phyloP scores from a whole-genome alignment of 495 filamentous ascomycete genomes.

The Talaromyces wortmannii region DNA sequence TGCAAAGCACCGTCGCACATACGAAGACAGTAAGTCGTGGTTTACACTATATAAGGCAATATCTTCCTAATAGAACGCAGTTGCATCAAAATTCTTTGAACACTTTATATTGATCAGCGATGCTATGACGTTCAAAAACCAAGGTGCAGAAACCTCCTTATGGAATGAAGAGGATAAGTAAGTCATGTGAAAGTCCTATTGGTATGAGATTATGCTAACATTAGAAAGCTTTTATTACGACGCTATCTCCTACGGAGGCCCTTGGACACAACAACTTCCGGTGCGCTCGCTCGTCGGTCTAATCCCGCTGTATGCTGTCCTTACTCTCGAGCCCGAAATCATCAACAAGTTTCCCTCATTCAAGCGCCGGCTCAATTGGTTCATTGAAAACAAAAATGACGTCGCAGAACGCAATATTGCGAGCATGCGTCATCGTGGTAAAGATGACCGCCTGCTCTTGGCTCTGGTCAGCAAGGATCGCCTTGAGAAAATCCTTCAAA shows the following conservation, averaged over 20 bases:
- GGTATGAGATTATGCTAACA: slow-evolving; percentile 3
- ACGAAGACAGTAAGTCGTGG: slow-evolving; percentile 65
- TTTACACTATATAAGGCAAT: background rate
- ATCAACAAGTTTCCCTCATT: slow-evolving; percentile 91
- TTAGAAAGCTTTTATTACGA: slow-evolving; percentile 81
- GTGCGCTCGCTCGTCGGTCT: slow-evolving; percentile 87
- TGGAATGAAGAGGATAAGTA: slow-evolving; percentile 90
- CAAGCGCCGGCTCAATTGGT: slow-evolving; percentile 89
- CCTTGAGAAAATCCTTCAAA: slow-evolving; percentile 73
- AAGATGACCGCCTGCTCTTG: slow-evolving; percentile 77
- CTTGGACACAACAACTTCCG: slow-evolving; percentile 85
- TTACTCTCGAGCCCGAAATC: slow-evolving; percentile 87
- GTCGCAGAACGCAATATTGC: slow-evolving; percentile 88
- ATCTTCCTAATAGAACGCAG: slow-evolving; percentile 15
- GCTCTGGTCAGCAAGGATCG: slow-evolving; percentile 86
- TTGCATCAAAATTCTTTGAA: slow-evolving; percentile 97
- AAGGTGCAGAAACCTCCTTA: slow-evolving; percentile 71
- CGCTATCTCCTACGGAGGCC: slow-evolving; percentile 90
- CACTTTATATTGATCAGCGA: slow-evolving; percentile 97
- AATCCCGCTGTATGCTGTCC: slow-evolving; percentile 85
- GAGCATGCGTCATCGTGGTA: slow-evolving; percentile 80
- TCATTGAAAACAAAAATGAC: slow-evolving; percentile 77
- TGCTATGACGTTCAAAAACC: slow-evolving; percentile 87
- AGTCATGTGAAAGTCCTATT: slow-evolving; percentile 4
- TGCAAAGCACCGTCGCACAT: slow-evolving; percentile 90